Conservation (phyloP, 768 basidiomycete species). For the Calocera viscosa region DNA sequence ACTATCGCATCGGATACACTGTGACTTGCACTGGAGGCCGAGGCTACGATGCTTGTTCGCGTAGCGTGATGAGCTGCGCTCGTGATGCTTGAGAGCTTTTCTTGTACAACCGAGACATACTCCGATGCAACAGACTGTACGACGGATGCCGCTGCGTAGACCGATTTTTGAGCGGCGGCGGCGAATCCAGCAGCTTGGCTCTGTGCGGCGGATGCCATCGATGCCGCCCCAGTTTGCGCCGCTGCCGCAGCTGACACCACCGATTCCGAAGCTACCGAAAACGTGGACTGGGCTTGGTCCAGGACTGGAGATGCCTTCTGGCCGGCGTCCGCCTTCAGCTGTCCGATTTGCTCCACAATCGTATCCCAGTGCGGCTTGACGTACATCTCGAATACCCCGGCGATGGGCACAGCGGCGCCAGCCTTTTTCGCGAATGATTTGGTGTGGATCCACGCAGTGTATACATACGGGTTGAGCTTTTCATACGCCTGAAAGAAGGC, state of each 20-base stretch:
- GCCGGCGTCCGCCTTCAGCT: neutral
- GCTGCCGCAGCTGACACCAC: neutral
- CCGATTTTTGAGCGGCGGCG: neutral
- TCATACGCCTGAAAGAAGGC: neutral
- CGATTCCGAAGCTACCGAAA: neutral
- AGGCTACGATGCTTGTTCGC: neutral
- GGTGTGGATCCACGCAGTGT: neutral
- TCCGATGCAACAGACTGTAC: neutral
- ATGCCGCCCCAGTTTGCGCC: neutral
- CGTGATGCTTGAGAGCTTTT: neutral
- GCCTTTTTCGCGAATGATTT: neutral
- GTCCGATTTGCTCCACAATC: neutral
- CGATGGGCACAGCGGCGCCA: neutral
- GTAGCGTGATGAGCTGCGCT: slow-evolving; percentile 5
- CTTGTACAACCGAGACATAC: neutral
- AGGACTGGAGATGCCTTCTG: neutral
- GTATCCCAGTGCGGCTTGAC: slow-evolving; percentile 5
- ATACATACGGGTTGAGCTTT: neutral
- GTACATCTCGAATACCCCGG: neutral
- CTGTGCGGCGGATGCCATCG: neutral
- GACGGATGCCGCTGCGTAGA: neutral
- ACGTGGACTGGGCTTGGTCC: neutral
- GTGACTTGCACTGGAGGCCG: neutral
- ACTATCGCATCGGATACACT: neutral
- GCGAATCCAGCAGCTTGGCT: neutral